Evolutionary conservation across 1,139 yeast species (phyloP), one percentile per base, ranked within the genome.

Genomic region (Sporopachydermia cereana): DNA sequence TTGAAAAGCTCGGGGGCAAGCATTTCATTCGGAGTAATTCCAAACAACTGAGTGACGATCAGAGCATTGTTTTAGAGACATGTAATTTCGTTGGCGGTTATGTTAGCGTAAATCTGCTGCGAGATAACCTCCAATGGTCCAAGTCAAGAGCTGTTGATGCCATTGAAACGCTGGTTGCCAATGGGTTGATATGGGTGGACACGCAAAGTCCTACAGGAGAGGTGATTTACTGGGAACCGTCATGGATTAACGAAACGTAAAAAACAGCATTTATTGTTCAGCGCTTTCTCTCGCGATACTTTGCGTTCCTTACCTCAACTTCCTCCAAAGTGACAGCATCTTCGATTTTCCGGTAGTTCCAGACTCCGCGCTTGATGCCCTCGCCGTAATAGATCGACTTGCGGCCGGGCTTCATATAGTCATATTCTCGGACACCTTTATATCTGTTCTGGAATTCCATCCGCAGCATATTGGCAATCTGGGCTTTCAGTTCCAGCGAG

Each of bases 121-220:
- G 70, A 14, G 95, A 82, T 56, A 88, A 88, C 55, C 72, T 78
- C 49, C 71, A 70, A 2, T 88, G 97, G 97, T 77, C 74, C 47
- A 58, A 58, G 9, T 66, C 73, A 1, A 66, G 96, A 47, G 72
- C 85, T 48, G 69, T 71, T 51, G 65, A 79, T 0, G 83, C 79
- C 9, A 60, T 89, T 18, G 80, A 83, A 43, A 93, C 84, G 48
- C 79, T 88, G 85, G 81, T 86, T 2, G 70, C 82, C 57, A 74
- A 73, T 44, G 96, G 96, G 9, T 67, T 85, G 44, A 64, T 88
- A 23, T 88, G 97, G 97, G 67, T 86, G 1, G 97, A 88, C 57
- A 60, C 62, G 2, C 84, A 76, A 53, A 61, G 52, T 45, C 58
- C 53, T 2, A 77, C 72, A 9, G 64, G 63, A 0, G 86, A 77